These are phyloP conservation scores for Leptographium lundbergii DNA, from an alignment of 2,329 filamentous ascomycete genomes.

Conservation along the genomic window DNA sequence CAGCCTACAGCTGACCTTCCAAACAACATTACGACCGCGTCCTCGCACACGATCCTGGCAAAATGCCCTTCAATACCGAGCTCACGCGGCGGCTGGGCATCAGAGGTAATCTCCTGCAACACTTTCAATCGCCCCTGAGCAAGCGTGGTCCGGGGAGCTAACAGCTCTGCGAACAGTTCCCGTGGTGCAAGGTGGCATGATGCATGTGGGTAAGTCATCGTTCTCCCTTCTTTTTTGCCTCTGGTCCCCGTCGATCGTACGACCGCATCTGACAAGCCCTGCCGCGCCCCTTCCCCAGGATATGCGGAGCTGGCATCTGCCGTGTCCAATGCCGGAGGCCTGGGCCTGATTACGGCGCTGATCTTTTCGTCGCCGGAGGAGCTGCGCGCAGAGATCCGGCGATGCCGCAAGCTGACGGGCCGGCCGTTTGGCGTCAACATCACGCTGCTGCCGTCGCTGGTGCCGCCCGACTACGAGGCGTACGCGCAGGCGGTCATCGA, in stretches of 20 bases:
- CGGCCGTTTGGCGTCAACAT: slow-evolving; percentile 88
- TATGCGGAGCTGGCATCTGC: slow-evolving; percentile 67
- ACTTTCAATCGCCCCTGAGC: neutral
- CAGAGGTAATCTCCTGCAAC: slow-evolving; percentile 14
- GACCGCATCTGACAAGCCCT: slow-evolving; percentile 23
- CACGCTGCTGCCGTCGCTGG: slow-evolving; percentile 79
- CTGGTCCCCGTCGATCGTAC: neutral
- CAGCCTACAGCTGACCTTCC: neutral
- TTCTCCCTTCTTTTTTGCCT: neutral
- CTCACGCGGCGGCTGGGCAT: slow-evolving; percentile 47
- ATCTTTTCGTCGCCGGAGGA: slow-evolving; percentile 88
- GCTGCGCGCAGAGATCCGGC: slow-evolving; percentile 84
- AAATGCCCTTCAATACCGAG: slow-evolving; percentile 46
- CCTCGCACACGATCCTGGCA: slow-evolving; percentile 4
- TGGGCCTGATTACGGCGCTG: slow-evolving; percentile 74
- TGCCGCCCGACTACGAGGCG: slow-evolving; percentile 81
- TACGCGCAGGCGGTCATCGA: slow-evolving; percentile 91
- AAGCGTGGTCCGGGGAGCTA: slow-evolving; percentile 9
- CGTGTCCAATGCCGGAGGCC: slow-evolving; percentile 69
- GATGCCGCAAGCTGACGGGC: slow-evolving; percentile 66
- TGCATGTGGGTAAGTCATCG: slow-evolving; percentile 16
- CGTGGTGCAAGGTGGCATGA: slow-evolving; percentile 75
- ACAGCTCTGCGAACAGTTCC: slow-evolving; percentile 41
- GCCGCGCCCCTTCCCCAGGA: slow-evolving; percentile 42
- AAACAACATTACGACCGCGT: too few species aligned